Evolutionary conservation across 2,329 filamentous ascomycete species (phyloP), one percentile per base, ranked within the genome.

Genomic region (Aureobasidium sp.): DNA sequence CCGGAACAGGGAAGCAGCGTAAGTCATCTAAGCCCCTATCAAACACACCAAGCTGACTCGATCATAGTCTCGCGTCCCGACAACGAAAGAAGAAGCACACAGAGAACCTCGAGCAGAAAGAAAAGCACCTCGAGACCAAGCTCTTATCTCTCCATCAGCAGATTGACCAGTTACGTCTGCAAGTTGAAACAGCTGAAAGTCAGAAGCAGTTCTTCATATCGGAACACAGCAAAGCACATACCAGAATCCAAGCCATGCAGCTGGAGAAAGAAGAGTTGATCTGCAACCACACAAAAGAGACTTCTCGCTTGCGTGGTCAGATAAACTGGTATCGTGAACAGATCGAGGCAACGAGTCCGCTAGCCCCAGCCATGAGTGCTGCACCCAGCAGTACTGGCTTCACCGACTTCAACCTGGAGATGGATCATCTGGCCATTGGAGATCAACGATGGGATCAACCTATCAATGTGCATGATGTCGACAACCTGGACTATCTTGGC

Each of bases 41-140:
- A 48, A 53, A 45, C 16, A 30, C 61, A 55, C 48, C 29, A 30
- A n/a, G 10, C 50, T 71, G 61, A 72, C 64, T 36, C 30, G 32
- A 60, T 11, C 25, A 70, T 66, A 96, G 91, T 67, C 88, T 99
- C 69, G 93, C 97, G 78, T 97, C 94, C 48, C 86, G 94, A 67
- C 93, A 97, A 76, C 87, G 94, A 69, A 99, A 97, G 83, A 97
- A 97, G 84, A 89, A 91, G 77, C 93, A 97, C 78, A 97, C 94
- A 37, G 94, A 97, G 78, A 87, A 94, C 69, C 85, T 97, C 49
- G 94, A 97, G 75, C 89, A 94, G 74, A 93, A 97, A 79, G 97
- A 97, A 83, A 97, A 97, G 81, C 85, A 89, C 63, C 95, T 86
- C 79, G 89, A 87, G 61, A 83, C 84, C 68, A 78, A 89, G 72